Percentiles rank a stretch among this genome's conserved stretches.
These are phyloP conservation scores for Tylopilus intermedius DNA, from an alignment of 768 basidiomycete species.

Conservation along the genomic window DNA sequence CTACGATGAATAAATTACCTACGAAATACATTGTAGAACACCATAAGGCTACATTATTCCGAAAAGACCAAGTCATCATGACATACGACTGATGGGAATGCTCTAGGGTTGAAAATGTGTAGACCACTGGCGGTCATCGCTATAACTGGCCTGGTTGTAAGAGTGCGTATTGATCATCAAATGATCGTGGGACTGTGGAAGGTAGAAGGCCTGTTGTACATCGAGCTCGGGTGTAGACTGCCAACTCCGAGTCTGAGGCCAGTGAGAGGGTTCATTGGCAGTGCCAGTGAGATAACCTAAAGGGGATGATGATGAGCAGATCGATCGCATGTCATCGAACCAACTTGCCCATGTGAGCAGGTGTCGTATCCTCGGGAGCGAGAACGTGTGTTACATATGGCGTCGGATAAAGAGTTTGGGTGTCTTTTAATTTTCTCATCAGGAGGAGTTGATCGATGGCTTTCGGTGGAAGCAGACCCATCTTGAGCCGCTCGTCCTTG, in stretches of 20 bases:
- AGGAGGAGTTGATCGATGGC: slow-evolving; percentile 12
- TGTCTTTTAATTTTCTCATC: background rate
- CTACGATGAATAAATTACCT: background rate
- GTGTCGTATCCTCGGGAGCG: background rate
- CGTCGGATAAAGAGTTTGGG: background rate
- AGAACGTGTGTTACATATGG: background rate
- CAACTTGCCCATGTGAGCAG: slow-evolving; percentile 7
- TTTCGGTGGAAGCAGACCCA: background rate
- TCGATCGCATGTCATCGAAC: background rate
- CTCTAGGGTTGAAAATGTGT: background rate
- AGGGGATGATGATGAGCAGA: background rate
- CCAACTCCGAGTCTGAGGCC: background rate
- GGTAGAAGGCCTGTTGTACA: background rate
- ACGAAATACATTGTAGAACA: background rate
- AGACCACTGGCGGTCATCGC: background rate
- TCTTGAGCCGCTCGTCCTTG: background rate
- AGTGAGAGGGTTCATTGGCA: background rate
- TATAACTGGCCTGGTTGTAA: background rate
- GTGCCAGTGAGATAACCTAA: background rate
- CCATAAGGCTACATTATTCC: slow-evolving; percentile 8
- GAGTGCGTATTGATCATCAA: background rate
- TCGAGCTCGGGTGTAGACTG: background rate
- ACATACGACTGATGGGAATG: background rate
- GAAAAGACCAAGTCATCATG: background rate
- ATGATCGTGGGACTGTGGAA: background rate